phyloP scores from a whole-genome alignment of 2,329 filamentous ascomycete species.

The Neurospora crassa region DNA sequence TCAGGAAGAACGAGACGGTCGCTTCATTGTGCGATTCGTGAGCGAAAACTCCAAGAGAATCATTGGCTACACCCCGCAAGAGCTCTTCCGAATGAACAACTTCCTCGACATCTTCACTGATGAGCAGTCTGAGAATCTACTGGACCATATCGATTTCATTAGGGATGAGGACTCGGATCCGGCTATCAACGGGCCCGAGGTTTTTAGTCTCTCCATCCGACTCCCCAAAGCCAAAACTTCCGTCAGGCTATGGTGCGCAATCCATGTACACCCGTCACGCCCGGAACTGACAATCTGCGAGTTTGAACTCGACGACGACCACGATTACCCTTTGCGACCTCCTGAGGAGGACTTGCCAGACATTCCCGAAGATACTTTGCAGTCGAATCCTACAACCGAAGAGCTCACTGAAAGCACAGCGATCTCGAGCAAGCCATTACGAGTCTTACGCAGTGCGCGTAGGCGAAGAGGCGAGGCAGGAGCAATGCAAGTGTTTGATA shows the following conservation, averaged over 20 bases:
- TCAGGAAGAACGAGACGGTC: constrained; percentile 58
- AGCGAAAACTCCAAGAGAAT: constrained; percentile 73
- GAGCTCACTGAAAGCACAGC: constrained; percentile 69
- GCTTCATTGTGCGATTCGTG: constrained; percentile 60
- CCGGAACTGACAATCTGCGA: constrained; percentile 73
- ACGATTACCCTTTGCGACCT: constrained; percentile 56
- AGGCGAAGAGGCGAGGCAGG: constrained; percentile 69
- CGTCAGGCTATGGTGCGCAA: constrained; percentile 76
- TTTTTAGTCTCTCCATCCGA: constrained; percentile 71
- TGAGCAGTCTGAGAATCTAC: constrained; percentile 72
- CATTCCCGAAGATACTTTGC: constrained; percentile 62
- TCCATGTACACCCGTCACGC: constrained; percentile 63
- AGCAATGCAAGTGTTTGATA: constrained; percentile 84
- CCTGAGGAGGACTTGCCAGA: constrained; percentile 49
- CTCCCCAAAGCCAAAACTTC: constrained; percentile 42
- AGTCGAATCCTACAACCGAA: constrained; percentile 61
- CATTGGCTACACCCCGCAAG: constrained; percentile 66
- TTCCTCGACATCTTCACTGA: constrained; percentile 80
- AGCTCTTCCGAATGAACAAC: constrained; percentile 63
- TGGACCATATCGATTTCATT: constrained; percentile 84
- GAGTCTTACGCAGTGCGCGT: constrained; percentile 64
- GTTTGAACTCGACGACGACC: constrained; percentile 77
- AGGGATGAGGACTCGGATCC: constrained; percentile 73
- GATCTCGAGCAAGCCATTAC: constrained; percentile 65
- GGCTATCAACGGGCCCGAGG: constrained; percentile 67